Evolutionary conservation across 73 alveolate species (phyloP), one percentile per base, ranked within the genome.

Genomic region (Paramecium primaurelia): DNA sequence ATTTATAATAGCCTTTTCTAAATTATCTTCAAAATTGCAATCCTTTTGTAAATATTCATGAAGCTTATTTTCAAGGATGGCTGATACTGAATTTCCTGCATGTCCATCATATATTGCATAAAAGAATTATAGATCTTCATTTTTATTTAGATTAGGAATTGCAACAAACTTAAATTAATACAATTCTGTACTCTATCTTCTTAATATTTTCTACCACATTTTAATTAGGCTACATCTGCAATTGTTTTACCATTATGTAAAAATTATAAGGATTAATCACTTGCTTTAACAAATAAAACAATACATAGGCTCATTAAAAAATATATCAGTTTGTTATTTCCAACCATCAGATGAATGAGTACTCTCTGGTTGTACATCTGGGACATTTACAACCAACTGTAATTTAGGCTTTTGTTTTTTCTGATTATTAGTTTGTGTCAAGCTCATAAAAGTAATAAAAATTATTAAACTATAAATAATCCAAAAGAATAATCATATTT

Each of bases 71-170:
- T 42, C 71, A 9, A 80, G 47, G 5, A 80, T 80, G 3, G 91
- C 28, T 40, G 91, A 80, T 3, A 80, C 91, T 14, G 71, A 25
- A 42, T 25, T 34, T 26, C 91, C 91, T n/a, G 64, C 91, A 47
- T 80, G 91, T 16, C 91, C 91, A 80, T 80, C 91, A 80, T 45
- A 80, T 18, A 80, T 80, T 11, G 91, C 91, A 28, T 80, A 80
- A 80, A 80, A 80, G 26, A 80, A 80, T 26, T 44, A 26, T 4
- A 25, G 16, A 20, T 80, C 34, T 44, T 75, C 16, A 14, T 36
- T 38, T 20, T 80, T 8, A 28, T 47, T 47, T 49, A 80, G 54
- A 28, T 80, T 47, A 3, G 77, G 77, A 42, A 80, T 80, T 26
- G 91, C 91, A 7, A 49, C 91, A 80, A 80, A 80, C 91, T 80